A percentile compares a stretch with the other conserved stretches of the same genome.
These are phyloP conservation scores for Mentha longifolia DNA, from an alignment of 257 asterid species.

Conservation along the genomic window DNA sequence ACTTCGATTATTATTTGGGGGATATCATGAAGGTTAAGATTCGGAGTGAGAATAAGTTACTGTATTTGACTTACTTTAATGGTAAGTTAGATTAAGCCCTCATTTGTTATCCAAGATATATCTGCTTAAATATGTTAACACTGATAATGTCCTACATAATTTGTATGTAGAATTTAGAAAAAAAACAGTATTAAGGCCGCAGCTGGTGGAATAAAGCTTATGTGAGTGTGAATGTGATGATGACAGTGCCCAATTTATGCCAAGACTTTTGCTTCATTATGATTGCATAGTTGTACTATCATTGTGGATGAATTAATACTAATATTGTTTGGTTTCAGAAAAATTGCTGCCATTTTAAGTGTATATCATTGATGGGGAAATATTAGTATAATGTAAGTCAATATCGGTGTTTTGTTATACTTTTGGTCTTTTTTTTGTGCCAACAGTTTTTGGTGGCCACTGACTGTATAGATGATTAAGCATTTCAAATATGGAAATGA, in stretches of 20 bases:
- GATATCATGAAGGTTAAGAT: neutral
- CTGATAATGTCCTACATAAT: conserved; percentile 10
- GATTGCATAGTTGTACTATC: neutral
- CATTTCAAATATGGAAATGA: too few species aligned
- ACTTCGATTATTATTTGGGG: too few species aligned
- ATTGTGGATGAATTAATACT: too few species aligned
- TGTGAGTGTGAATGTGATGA: neutral
- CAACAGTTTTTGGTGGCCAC: too few species aligned
- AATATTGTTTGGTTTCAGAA: too few species aligned
- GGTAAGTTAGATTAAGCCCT: neutral
- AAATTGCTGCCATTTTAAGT: too few species aligned
- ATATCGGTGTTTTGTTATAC: too few species aligned
- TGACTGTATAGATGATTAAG: too few species aligned
- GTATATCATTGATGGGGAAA: too few species aligned
- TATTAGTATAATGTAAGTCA: too few species aligned
- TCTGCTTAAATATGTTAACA: neutral
- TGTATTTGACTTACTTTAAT: neutral
- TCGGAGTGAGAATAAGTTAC: neutral
- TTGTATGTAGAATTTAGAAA: neutral
- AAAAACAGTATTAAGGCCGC: neutral
- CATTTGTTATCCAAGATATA: neutral
- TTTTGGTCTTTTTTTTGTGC: too few species aligned
- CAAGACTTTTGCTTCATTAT: conserved; percentile 17
- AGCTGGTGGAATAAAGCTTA: neutral
- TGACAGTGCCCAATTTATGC: conserved; percentile 20